These are phyloP conservation scores for Aspergillus indologenus DNA, from an alignment of 495 filamentous ascomycete species.

Conservation along the genomic window DNA sequence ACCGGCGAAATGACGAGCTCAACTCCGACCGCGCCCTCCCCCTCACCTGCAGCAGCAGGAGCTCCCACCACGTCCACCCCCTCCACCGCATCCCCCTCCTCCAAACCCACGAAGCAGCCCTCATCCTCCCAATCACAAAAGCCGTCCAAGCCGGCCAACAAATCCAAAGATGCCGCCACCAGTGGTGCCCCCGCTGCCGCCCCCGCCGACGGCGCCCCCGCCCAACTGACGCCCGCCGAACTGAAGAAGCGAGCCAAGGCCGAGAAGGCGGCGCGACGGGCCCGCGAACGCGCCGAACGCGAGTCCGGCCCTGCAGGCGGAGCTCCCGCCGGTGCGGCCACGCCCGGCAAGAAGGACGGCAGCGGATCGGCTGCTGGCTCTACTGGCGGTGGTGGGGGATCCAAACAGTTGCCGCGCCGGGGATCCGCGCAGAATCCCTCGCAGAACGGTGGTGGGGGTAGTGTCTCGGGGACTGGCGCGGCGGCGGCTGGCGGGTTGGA, in stretches of 20 bases:
- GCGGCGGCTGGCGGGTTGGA: slow-evolving; percentile 5
- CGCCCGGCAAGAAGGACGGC: slow-evolving; percentile 44
- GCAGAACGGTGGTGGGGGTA: background rate
- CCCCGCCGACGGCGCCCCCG: slow-evolving; percentile 23
- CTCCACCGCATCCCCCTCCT: slow-evolving; percentile 14
- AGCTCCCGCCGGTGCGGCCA: slow-evolving; percentile 22
- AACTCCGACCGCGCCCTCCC: slow-evolving; percentile 22
- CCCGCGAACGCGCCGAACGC: slow-evolving; percentile 53
- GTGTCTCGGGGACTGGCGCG: background rate
- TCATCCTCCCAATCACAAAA: background rate
- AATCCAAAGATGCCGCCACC: slow-evolving; percentile 25
- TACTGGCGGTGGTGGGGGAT: slow-evolving; percentile 32
- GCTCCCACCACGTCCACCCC: slow-evolving; percentile 13
- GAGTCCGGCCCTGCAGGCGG: slow-evolving; percentile 26
- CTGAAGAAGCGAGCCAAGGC: slow-evolving; percentile 75
- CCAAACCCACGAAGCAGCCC: slow-evolving; percentile 32
- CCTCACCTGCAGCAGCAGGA: slow-evolving; percentile 3
- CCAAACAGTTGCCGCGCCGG: slow-evolving; percentile 32
- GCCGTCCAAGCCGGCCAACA: slow-evolving; percentile 15
- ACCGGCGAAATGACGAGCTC: slow-evolving; percentile 7
- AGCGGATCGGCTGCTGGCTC: slow-evolving; percentile 16
- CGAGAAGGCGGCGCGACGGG: slow-evolving; percentile 73
- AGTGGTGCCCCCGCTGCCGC: slow-evolving; percentile 8
- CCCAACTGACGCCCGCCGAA: slow-evolving; percentile 62
- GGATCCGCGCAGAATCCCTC: slow-evolving; percentile 34